Evolutionary conservation across 768 basidiomycete genomes (phyloP).

Genomic region (Polyporus arcularius): DNA sequence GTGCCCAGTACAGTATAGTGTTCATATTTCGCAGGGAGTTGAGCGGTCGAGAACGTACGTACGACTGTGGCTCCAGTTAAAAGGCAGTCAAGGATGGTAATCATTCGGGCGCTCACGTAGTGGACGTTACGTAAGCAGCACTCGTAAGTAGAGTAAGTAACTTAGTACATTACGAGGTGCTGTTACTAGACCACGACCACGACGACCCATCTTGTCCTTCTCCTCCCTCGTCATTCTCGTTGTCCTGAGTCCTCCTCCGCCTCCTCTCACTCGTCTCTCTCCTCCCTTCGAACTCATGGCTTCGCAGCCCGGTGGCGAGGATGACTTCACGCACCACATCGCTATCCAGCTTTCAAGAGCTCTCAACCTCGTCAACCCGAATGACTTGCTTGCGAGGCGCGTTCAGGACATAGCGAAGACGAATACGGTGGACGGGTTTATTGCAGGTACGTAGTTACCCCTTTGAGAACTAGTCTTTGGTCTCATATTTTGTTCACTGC

Average conservation of each 20-base stretch:
- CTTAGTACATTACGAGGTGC: neutral
- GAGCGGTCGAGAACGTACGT: no score
- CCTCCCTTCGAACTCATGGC: constrained; percentile 2
- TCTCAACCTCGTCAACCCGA: constrained; percentile 80
- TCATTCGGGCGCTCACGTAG: no score
- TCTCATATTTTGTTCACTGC: neutral
- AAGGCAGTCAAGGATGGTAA: no score
- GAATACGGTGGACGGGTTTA: constrained; percentile 63
- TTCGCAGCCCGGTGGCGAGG: constrained; percentile 19
- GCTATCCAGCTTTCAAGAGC: constrained; percentile 81
- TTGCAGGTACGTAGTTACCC: constrained; percentile 51
- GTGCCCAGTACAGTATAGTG: no score
- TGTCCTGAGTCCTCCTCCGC: no score
- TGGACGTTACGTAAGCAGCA: no score
- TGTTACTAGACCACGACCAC: no score
- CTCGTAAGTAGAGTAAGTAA: neutral
- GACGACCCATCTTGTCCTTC: no score
- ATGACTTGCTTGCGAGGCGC: constrained; percentile 76
- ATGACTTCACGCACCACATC: constrained; percentile 64
- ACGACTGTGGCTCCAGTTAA: no score
- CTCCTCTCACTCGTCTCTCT: no score
- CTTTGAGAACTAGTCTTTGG: neutral
- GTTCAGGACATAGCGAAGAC: constrained; percentile 82
- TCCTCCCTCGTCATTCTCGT: no score
- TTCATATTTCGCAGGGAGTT: neutral